Evolutionary conservation across 2,329 filamentous ascomycete genomes (phyloP).

Genomic region (Colletotrichum orchidophilum): DNA sequence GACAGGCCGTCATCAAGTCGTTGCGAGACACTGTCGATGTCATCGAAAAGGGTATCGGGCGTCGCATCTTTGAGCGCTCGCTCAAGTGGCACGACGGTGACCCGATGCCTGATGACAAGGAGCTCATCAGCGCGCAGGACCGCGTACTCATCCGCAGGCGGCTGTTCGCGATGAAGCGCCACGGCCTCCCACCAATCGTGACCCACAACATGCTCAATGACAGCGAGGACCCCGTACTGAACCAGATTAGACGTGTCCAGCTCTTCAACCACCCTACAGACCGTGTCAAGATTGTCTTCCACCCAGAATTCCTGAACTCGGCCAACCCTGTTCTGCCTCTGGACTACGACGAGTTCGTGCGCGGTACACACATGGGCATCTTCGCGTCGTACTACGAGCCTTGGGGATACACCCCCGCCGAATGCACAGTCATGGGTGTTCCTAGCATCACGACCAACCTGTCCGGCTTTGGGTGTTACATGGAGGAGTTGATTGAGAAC

Average conservation of each 20-base stretch:
- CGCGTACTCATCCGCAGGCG: slow-evolving; percentile 90
- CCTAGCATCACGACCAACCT: slow-evolving; percentile 98
- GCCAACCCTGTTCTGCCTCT: slow-evolving; percentile 93
- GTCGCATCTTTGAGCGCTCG: slow-evolving; percentile 93
- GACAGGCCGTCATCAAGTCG: slow-evolving; percentile 97
- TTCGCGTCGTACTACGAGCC: slow-evolving; percentile 99
- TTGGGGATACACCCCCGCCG: slow-evolving; percentile 98
- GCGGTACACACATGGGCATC: slow-evolving; percentile 93
- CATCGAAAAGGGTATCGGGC: slow-evolving; percentile 91
- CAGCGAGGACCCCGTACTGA: slow-evolving; percentile 89
- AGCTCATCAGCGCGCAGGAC: slow-evolving; percentile 90
- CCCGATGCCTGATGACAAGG: slow-evolving; percentile 94
- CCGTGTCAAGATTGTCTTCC: slow-evolving; percentile 97
- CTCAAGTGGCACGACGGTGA: slow-evolving; percentile 96
- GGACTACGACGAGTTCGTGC: slow-evolving; percentile 98
- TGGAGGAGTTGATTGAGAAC: slow-evolving; percentile 99
- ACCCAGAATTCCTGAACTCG: slow-evolving; percentile 96
- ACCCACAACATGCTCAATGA: slow-evolving; percentile 99
- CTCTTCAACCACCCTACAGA: slow-evolving; percentile 96
- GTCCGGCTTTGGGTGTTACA: slow-evolving; percentile 98
- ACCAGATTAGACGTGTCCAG: slow-evolving; percentile 94
- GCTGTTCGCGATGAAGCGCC: slow-evolving; percentile 95
- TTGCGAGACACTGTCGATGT: slow-evolving; percentile 91
- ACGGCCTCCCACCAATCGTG: slow-evolving; percentile 90
- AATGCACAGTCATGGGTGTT: slow-evolving; percentile 99